Conservation (phyloP, 2,329 filamentous ascomycete species). For the Penicillium sp. region DNA sequence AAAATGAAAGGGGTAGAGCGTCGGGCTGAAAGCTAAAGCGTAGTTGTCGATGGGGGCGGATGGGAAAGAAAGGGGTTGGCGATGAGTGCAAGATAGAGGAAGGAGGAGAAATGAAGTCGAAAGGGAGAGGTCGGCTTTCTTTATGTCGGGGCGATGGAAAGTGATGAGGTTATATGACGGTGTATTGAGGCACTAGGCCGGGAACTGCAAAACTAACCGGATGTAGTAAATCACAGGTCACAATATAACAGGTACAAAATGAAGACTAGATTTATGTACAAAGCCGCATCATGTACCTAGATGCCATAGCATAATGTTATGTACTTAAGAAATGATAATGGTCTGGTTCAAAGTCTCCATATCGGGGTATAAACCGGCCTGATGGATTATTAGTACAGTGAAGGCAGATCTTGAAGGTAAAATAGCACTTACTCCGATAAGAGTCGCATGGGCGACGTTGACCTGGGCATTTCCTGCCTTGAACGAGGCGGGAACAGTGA, state of each 20-base stretch:
- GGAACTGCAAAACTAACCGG: no score
- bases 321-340: slow-evolving; percentile 21
- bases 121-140: no score
- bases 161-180: no score
- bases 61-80: slow-evolving; percentile 7
- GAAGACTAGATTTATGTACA: background rate
- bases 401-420: no score
- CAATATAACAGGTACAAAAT: background rate
- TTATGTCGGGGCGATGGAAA: no score
- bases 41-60: slow-evolving; percentile 1
- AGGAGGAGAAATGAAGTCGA: no score
- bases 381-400: slow-evolving; percentile 2
- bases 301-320: background rate
- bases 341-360: slow-evolving; percentile 28
- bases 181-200: no score
- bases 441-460: slow-evolving; percentile 29
- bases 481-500: slow-evolving; percentile 23
- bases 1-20: slow-evolving; percentile 13
- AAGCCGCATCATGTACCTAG: background rate
- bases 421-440: slow-evolving; percentile 30
- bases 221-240: no score
- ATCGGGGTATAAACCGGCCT: slow-evolving; percentile 25
- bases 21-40: slow-evolving; percentile 5
- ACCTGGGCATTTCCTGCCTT: slow-evolving; percentile 20
- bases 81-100: no score